phyloP scores from a whole-genome alignment of 305 asterid genomes.

The Solanum hybrid region DNA sequence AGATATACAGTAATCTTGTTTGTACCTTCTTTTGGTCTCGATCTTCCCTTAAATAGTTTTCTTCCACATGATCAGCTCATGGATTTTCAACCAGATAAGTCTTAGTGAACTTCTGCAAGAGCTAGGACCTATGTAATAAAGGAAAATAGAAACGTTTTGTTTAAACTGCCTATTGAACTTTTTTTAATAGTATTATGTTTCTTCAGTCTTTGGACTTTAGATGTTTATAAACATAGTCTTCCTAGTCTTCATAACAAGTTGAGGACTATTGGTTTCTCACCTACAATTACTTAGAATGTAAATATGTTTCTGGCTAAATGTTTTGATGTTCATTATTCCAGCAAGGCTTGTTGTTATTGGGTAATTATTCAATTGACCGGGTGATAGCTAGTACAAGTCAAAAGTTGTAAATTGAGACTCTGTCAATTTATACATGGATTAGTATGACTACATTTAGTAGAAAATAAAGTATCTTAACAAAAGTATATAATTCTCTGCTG shows the following conservation, averaged over 20 bases:
- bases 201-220: background rate
- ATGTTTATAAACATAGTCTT: background rate
- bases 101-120: background rate
- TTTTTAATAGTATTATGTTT: background rate
- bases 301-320: background rate
- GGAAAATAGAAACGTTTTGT: too few relatives aligned
- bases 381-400: too few relatives aligned
- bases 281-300: background rate
- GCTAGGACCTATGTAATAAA: background rate
- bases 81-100: background rate
- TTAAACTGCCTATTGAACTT: background rate
- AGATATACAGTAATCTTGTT: background rate
- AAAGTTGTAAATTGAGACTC: too few relatives aligned
- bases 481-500: too few relatives aligned
- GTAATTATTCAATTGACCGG: too few relatives aligned
- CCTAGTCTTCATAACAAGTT: background rate
- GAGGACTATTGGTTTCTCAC: background rate
- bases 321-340: background rate
- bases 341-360: background rate
- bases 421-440: too few relatives aligned
- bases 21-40: background rate
- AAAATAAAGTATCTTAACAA: too few relatives aligned
- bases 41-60: background rate
- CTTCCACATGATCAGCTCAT: background rate
- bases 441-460: too few relatives aligned